phyloP scores from a whole-genome alignment of 495 filamentous ascomycete genomes.

The Penicillium ucsense region DNA sequence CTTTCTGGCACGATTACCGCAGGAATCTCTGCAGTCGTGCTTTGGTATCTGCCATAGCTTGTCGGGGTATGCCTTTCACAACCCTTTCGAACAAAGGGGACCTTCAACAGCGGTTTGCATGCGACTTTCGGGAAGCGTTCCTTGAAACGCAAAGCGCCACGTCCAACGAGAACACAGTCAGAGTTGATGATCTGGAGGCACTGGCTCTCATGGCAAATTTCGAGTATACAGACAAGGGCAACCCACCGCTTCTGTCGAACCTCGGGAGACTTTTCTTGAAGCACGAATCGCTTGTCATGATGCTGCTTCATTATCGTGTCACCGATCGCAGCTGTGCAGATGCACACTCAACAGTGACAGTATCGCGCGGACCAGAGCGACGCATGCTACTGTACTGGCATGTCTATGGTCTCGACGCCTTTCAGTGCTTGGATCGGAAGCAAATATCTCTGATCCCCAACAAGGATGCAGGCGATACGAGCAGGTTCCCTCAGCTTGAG shows the following conservation, averaged over 20 bases:
- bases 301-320: conserved; percentile 2
- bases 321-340: neutral
- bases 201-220: conserved; percentile 10
- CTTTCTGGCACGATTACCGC: conserved; percentile 8
- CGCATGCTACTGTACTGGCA: conserved; percentile 8
- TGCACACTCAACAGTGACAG: neutral
- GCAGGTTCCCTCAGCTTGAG: neutral
- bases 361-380: conserved; percentile 1
- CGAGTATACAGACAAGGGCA: conserved; percentile 3
- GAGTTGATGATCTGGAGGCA: conserved; percentile 10
- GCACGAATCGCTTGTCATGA: conserved; percentile 8
- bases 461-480: neutral
- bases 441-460: conserved; percentile 5
- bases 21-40: conserved; percentile 1
- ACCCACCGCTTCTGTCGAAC: neutral
- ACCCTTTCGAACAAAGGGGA: conserved; percentile 1
- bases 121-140: conserved; percentile 3
- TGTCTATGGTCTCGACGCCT: conserved; percentile 10
- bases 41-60: conserved; percentile 6
- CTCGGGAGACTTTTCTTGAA: conserved; percentile 3
- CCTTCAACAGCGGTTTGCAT: conserved; percentile 3
- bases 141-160: neutral
- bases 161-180: neutral
- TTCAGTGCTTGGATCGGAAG: conserved; percentile 7
- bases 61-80: conserved; percentile 9